Base-by-base conservation (phyloP, 176 grass and related monocot genomes). In the Poa annua region DNA sequence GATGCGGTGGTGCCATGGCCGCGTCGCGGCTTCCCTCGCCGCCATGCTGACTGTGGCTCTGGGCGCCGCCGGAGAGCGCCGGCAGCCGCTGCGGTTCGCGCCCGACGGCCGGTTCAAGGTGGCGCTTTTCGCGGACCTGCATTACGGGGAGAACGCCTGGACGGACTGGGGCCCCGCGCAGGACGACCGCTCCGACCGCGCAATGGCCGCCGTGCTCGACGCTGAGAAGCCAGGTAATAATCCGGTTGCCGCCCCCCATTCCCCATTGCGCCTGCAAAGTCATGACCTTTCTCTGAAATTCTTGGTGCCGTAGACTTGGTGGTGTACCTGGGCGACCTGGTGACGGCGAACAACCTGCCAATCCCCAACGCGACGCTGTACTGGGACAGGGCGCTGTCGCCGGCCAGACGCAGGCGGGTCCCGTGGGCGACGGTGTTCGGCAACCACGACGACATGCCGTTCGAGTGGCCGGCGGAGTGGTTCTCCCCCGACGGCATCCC, bases 121-220 rank as follows among this genome's bases (percentile, higher is more conserved):
- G 50, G 90, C 88, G 2, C 88, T 95, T 36, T 98, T 98, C 79
- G 90, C 90, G 3, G 95, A 98, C 80, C 90, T 95, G 65, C 95
- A 98, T 77, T 98, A 98, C 83, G 92, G 95, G 7, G 95, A 98
- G 88, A 34, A 93, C 85, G 86, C 95, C 32, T 98, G 95, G 95
- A 91, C 90, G 11, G 88, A 91, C 66, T 98, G 95, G 95, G 95
- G 83, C 8, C 92, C 92, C 1, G 67, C 45, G 17, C 95, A 98
- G 88, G 95, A 98, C 85, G 85, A 42, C 42, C 41, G 36, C 16
- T 95, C 95, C 48, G 92, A 95, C 60, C 15, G 76, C 69, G 95
- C 90, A 84, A 95, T 93, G 92, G 90, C 82, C 22, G 45, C 86
- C 13, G 92, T 98, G 62, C 95, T 98, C 39, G 88, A 95, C 64